These are phyloP conservation scores for Blastocrithidia nonstop DNA, from an alignment of 208 protist species.

Conservation along the genomic window DNA sequence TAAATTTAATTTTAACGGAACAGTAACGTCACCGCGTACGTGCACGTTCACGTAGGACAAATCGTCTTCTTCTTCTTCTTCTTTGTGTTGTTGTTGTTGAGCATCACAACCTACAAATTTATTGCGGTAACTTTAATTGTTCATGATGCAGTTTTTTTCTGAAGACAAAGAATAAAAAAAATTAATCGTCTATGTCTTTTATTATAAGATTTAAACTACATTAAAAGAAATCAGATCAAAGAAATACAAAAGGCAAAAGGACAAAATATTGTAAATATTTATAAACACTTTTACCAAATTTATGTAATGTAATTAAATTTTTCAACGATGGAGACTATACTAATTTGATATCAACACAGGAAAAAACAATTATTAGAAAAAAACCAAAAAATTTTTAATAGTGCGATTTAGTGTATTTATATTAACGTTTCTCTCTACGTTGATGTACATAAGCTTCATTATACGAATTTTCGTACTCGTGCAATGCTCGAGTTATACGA, in stretches of 20 bases:
- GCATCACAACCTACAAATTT: constrained; percentile 2
- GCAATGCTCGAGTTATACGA: too few species aligned
- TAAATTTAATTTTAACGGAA: constrained; percentile 27
- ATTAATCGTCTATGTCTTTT: not conserved
- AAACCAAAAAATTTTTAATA: too few species aligned
- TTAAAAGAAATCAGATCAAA: constrained; percentile 2
- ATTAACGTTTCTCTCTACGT: not conserved
- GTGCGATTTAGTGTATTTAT: constrained; percentile 2
- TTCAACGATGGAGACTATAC: not conserved
- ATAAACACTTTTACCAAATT: not conserved
- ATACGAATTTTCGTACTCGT: too few species aligned
- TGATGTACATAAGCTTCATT: too few species aligned
- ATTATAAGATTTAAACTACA: not conserved
- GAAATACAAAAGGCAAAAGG: not conserved
- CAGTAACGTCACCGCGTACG: constrained; percentile 22
- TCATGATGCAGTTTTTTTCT: not conserved
- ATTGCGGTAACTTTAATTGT: constrained; percentile 2
- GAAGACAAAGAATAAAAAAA: not conserved
- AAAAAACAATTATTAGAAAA: too few species aligned
- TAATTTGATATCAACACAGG: too few species aligned
- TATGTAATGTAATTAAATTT: constrained; percentile 3
- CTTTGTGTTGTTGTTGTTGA: not conserved
- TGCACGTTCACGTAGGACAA: constrained; percentile 16
- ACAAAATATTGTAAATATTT: constrained; percentile 1
- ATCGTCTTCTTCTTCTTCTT: too few species aligned